Conservation (phyloP, 148 eudicot genomes). For the Rhododendron vialii region DNA sequence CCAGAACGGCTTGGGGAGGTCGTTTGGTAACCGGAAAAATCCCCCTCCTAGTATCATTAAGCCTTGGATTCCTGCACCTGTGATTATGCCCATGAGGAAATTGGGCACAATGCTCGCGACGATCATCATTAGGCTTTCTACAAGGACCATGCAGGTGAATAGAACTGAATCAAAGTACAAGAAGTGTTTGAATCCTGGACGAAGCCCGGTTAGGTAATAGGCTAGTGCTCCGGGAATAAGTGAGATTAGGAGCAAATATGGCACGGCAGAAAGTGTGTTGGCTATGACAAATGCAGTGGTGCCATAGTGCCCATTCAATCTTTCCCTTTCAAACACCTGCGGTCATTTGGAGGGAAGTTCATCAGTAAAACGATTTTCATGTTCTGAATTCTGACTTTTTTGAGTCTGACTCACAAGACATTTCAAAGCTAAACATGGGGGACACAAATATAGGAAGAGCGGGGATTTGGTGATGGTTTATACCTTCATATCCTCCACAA, state of each 20-base stretch:
- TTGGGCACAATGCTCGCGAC: slow-evolving; percentile 50
- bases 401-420: not conserved
- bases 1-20: slow-evolving; percentile 36
- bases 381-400: not conserved
- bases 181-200: slow-evolving; percentile 25
- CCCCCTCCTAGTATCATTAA: slow-evolving; percentile 34
- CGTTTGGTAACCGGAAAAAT: slow-evolving; percentile 35
- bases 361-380: not conserved
- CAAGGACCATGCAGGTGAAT: slow-evolving; percentile 33
- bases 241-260: slow-evolving; percentile 34
- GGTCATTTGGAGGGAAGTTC: not conserved
- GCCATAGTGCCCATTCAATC: slow-evolving; percentile 55
- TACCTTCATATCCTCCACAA: slow-evolving; percentile 70
- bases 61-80: slow-evolving; percentile 52
- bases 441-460: not conserved
- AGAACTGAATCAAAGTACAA: slow-evolving; percentile 23
- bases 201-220: slow-evolving; percentile 45
- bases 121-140: slow-evolving; percentile 68
- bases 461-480: not conserved
- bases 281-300: slow-evolving; percentile 34
- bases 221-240: slow-evolving; percentile 44
- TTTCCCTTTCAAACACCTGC: slow-evolving; percentile 45
- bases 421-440: not conserved
- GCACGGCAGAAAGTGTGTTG: slow-evolving; percentile 47
- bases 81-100: slow-evolving; percentile 49